These are phyloP conservation scores for Stephania cephalantha DNA, from an alignment of 164 flowering plant species.

Conservation along the genomic window DNA sequence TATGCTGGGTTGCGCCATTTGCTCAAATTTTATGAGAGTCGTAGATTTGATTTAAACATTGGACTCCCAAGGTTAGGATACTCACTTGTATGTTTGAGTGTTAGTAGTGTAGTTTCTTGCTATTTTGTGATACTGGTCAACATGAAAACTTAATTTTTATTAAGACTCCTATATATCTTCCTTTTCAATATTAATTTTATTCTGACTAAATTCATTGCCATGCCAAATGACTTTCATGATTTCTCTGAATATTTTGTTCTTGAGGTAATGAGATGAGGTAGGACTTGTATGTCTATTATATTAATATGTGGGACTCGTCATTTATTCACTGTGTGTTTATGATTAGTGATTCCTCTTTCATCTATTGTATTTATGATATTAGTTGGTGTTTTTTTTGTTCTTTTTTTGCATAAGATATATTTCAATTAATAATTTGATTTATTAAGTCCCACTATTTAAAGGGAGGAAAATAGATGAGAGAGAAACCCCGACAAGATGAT, in stretches of 20 bases:
- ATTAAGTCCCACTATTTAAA: neutral
- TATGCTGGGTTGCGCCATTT: conserved; percentile 77
- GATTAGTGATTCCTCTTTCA: neutral
- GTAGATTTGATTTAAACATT: conserved; percentile 72
- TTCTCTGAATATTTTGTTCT: conserved; percentile 94
- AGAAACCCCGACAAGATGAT: neutral
- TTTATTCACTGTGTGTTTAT: neutral
- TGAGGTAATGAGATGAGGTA: conserved; percentile 93
- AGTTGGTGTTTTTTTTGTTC: neutral
- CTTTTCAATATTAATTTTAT: conserved; percentile 1
- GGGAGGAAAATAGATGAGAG: neutral
- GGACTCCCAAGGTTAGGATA: conserved; percentile 80
- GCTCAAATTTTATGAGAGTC: conserved; percentile 68
- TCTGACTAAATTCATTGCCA: conserved; percentile 20
- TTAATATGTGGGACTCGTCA: neutral
- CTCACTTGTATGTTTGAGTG: neutral
- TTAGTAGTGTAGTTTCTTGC: neutral
- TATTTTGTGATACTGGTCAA: neutral
- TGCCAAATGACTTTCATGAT: conserved; percentile 98
- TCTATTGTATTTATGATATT: neutral
- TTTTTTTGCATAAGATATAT: neutral
- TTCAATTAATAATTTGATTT: neutral
- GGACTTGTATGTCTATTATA: conserved; percentile 28
- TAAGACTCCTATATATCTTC: conserved; percentile 5
- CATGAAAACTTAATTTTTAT: neutral